Percentiles rank a stretch among this genome's conserved stretches.
These are phyloP conservation scores for Pisolithus tinctorius DNA, from an alignment of 768 basidiomycete species.

Conservation along the genomic window DNA sequence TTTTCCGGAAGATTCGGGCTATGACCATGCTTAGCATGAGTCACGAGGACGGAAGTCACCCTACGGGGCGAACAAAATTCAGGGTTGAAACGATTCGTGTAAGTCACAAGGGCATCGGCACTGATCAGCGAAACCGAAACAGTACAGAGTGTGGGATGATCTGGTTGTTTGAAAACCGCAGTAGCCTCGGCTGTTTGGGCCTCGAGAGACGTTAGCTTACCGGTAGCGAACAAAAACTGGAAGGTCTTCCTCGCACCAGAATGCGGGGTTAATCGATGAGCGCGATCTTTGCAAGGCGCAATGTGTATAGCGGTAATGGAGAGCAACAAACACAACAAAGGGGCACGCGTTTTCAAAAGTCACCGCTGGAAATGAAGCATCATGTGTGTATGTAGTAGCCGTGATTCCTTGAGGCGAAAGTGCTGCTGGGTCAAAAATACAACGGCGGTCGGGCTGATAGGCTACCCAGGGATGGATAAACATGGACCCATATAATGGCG, in stretches of 20 bases:
- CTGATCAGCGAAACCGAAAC: conserved; percentile 8
- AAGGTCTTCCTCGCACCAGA: not conserved
- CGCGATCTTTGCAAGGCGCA: not conserved
- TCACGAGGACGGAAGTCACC: too few species aligned
- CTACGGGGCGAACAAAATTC: not conserved
- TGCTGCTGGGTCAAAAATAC: not conserved
- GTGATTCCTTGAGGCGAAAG: conserved; percentile 20
- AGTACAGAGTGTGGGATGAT: conserved; percentile 18
- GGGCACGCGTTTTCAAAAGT: conserved; percentile 4
- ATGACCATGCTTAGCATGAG: too few species aligned
- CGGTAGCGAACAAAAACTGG: not conserved
- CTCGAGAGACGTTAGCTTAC: conserved; percentile 9
- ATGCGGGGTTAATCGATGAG: not conserved
- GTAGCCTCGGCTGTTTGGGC: not conserved
- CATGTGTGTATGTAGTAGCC: not conserved
- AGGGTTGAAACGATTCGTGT: conserved; percentile 3
- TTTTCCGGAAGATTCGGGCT: too few species aligned
- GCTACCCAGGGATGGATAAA: conserved; percentile 3
- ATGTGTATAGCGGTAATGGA: not conserved
- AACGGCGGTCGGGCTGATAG: not conserved
- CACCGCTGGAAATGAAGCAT: conserved; percentile 8
- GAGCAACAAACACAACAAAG: not conserved
- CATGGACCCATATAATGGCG: conserved; percentile 19
- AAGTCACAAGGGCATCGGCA: conserved; percentile 6
- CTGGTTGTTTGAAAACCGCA: conserved; percentile 26